Conservation (phyloP, 306 rosid genomes). For the Prinsepia uniflora region DNA sequence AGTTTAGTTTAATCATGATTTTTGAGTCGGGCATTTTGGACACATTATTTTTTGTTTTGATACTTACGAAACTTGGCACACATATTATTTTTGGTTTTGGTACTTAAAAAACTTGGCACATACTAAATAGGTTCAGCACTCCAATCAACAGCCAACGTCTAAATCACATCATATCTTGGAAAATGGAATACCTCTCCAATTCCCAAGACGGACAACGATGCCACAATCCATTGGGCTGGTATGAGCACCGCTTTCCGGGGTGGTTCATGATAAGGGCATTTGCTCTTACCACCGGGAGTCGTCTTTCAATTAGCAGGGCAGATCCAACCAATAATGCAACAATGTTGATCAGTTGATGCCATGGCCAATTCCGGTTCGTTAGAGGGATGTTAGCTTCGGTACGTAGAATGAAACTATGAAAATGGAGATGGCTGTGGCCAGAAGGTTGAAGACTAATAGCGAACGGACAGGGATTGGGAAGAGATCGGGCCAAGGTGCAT, state of each 20-base stretch:
- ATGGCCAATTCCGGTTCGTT: constrained; percentile 26
- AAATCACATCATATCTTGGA: constrained; percentile 24
- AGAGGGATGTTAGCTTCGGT: constrained; percentile 21
- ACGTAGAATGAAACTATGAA: constrained; percentile 11
- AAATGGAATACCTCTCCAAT: constrained; percentile 28
- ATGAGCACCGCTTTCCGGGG: constrained; percentile 19
- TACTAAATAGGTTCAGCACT: constrained; percentile 16
- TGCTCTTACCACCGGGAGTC: constrained; percentile 11
- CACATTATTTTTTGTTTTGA: background rate
- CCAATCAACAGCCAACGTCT: constrained; percentile 22
- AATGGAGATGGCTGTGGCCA: constrained; percentile 29
- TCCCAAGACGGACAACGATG: constrained; percentile 8
- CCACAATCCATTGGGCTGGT: constrained; percentile 31
- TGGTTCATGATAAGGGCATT: background rate
- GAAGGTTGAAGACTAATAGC: constrained; percentile 22
- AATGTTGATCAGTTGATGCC: constrained; percentile 1
- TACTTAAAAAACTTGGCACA: constrained; percentile 24
- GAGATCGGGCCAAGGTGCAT: constrained; percentile 20
- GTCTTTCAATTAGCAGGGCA: constrained; percentile 27
- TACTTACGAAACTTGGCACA: constrained; percentile 25
- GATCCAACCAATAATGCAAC: constrained; percentile 14
- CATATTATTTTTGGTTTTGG: background rate
- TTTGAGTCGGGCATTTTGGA: constrained; percentile 3
- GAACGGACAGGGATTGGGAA: constrained; percentile 29
- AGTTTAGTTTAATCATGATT: background rate